A percentile compares a stretch with the other conserved stretches of the same genome.
Evolutionary conservation across 495 filamentous ascomycete species (phyloP).

Genomic region (Penicillium paxilli): DNA sequence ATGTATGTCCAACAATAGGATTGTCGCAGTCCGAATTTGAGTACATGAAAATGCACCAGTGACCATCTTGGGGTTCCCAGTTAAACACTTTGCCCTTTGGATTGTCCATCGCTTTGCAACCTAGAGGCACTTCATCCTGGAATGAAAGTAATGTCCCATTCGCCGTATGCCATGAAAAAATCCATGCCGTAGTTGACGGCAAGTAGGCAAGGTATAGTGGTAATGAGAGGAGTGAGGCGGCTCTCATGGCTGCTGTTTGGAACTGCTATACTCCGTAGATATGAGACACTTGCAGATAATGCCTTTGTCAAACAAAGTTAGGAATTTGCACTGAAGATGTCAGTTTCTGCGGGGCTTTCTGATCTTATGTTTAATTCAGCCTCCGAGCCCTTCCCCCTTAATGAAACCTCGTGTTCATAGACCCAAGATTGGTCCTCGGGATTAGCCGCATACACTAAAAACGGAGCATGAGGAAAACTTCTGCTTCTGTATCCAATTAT

Average conservation of each 20-base stretch:
- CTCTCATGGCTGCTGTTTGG: neutral
- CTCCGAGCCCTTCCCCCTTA: neutral
- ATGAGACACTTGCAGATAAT: too few relatives aligned
- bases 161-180: slow-evolving; percentile 6
- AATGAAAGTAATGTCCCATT: neutral
- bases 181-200: slow-evolving; percentile 6
- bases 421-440: neutral
- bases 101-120: slow-evolving; percentile 9
- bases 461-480: neutral
- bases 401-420: neutral
- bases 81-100: slow-evolving; percentile 7
- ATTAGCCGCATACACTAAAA: neutral
- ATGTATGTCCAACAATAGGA: slow-evolving; percentile 6
- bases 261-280: too few relatives aligned
- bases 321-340: neutral
- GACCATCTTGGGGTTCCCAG: slow-evolving; percentile 5
- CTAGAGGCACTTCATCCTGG: neutral
- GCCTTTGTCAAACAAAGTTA: neutral
- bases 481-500: neutral
- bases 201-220: slow-evolving; percentile 3
- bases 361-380: neutral
- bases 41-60: slow-evolving; percentile 11
- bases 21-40: slow-evolving; percentile 2
- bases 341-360: neutral
- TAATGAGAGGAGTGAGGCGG: slow-evolving; percentile 1